Conservation (phyloP, 805 yeast species). For the Barnettozyma wickerhamii region DNA sequence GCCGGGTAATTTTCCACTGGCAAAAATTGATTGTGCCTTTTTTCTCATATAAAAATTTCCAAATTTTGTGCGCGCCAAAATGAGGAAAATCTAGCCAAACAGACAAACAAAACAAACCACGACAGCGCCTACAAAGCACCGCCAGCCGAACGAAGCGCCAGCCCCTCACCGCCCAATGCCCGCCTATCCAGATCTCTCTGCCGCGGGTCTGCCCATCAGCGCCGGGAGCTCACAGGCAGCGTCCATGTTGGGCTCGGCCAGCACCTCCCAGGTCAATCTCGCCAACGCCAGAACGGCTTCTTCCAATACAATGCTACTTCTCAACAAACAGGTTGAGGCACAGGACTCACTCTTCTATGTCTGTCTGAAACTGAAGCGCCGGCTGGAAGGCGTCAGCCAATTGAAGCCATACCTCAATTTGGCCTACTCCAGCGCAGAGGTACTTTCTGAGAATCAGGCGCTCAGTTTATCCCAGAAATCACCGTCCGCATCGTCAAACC, state of each 20-base stretch:
- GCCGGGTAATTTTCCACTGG: no score
- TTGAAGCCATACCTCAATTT: constrained; percentile 62
- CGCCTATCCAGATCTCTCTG: constrained; percentile 5
- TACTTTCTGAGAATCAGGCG: constrained; percentile 70
- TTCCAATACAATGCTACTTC: constrained; percentile 35
- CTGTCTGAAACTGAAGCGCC: constrained; percentile 49
- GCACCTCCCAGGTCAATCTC: constrained; percentile 11
- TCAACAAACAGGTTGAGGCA: constrained; percentile 61
- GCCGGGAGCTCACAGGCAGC: neutral
- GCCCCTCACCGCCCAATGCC: neutral
- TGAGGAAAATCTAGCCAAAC: neutral
- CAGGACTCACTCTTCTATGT: constrained; percentile 68
- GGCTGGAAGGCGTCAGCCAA: constrained; percentile 58
- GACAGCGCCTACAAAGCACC: no score
- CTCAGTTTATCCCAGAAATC: constrained; percentile 36
- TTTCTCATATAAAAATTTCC: neutral
- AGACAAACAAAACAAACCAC: neutral
- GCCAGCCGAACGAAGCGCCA: neutral
- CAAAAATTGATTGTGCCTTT: no score
- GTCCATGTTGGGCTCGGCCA: constrained; percentile 7
- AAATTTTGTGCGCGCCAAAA: neutral
- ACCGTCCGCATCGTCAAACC: constrained; percentile 5
- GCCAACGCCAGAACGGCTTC: constrained; percentile 9
- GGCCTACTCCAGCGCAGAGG: constrained; percentile 65
- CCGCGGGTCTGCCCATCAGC: neutral